These are phyloP conservation scores for Extremus antarcticus DNA, from an alignment of 495 filamentous ascomycete genomes.

Conservation along the genomic window DNA sequence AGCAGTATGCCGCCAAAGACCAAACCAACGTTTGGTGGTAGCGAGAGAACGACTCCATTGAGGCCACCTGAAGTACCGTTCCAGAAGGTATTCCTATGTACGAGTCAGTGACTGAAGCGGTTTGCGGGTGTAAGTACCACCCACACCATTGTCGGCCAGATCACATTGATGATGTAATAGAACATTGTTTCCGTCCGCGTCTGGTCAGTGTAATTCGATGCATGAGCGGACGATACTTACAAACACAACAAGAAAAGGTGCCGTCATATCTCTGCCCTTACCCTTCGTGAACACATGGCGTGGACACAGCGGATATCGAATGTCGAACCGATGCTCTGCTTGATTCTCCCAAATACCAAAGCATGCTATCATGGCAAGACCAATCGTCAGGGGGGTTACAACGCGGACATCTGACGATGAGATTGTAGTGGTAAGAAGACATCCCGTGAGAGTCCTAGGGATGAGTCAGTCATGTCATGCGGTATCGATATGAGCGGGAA, in stretches of 20 bases:
- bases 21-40: slow-evolving; percentile 23
- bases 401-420: slow-evolving; percentile 1
- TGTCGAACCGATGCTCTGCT: too few species aligned
- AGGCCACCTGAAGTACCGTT: too few species aligned
- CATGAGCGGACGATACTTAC: too few species aligned
- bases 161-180: slow-evolving; percentile 14
- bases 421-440: not conserved
- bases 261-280: slow-evolving; percentile 15
- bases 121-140: slow-evolving; percentile 16
- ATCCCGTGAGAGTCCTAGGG: slow-evolving; percentile 1
- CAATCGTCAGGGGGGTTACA: not conserved
- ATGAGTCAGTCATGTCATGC: too few species aligned
- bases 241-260: slow-evolving; percentile 12
- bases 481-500: too few species aligned
- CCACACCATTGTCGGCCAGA: slow-evolving; percentile 17
- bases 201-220: too few species aligned
- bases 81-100: too few species aligned
- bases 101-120: slow-evolving; percentile 17
- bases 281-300: slow-evolving; percentile 12
- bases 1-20: slow-evolving; percentile 26
- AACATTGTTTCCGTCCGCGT: not conserved
- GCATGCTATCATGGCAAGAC: slow-evolving; percentile 4
- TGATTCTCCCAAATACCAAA: slow-evolving; percentile 20
- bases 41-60: slow-evolving; percentile 20
- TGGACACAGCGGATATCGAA: slow-evolving; percentile 19